Base-by-base conservation (phyloP, 2,329 filamentous ascomycete species). In the Apiospora phragmitis region DNA sequence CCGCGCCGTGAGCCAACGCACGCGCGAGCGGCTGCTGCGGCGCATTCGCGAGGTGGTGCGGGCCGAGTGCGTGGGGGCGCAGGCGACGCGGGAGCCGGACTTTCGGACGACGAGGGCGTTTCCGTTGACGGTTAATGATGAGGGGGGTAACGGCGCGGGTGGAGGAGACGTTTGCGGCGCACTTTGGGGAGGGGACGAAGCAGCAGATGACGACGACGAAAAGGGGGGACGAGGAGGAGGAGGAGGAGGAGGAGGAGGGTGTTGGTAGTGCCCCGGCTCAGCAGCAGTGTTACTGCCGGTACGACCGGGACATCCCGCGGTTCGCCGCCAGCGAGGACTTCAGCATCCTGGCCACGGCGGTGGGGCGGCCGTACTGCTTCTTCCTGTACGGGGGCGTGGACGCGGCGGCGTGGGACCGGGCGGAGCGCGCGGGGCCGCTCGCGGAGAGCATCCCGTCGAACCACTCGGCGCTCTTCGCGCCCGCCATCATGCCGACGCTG, bases 101-200 rank as follows among this genome's bases (percentile, higher is more conserved):
- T 68, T 68, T 4, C 21, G 14, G 66, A 43, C 29, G 38, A 68
- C 66, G 42, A 6, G 66, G 66, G 29, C 41, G 41, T 68, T 47
- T n/a, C 66, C 66, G 42, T 21, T 68, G 66, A 68, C 66, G 24
- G n/a, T 66, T 43, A 68, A 68, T 12, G 42, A 68, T 11, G 42
- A 29, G 4, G 45, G 45, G 8, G 29, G 21, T 35, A 3, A 47
- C 66, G 45, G 66, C 66, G 41, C 43, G 42, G 66, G 38, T 68
- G 21, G 66, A 68, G 45, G 66, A 49, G 66, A 68, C 66, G 66
- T 68, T 68, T 14, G 66, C 66, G 42, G 45, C 41, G 41, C 66
- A 68, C 66, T 68, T 68, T 68, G 66, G 66, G n/a, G 45, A 49
- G 41, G 42, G 42, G 4, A 45, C 47, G 29, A 4, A 16, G 12